Evolutionary conservation across 257 asterid genomes (phyloP).

Genomic region (Datura wrightii): DNA sequence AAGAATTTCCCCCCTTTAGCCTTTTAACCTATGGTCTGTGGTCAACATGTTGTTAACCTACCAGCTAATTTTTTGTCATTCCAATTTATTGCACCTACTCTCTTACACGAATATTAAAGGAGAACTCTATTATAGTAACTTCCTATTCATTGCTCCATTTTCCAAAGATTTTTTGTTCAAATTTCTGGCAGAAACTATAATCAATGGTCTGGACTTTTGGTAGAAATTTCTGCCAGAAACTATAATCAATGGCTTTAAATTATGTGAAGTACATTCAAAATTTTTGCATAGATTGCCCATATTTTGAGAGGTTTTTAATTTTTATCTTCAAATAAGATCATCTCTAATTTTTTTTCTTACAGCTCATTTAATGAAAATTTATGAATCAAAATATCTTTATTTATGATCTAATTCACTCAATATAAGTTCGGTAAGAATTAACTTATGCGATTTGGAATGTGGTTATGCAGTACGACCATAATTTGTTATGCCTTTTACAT

Average conservation of each 20-base stretch:
- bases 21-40: background rate
- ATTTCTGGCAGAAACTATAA: background rate
- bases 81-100: conserved; percentile 38
- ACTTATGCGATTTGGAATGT: no score
- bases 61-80: conserved; percentile 32
- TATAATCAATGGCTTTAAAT: background rate
- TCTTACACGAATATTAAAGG: conserved; percentile 13
- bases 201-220: background rate
- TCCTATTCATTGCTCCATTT: background rate
- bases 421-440: no score
- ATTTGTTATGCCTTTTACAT: no score
- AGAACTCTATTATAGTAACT: background rate
- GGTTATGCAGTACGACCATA: no score
- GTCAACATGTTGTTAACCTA: conserved; percentile 49
- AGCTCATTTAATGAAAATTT: no score
- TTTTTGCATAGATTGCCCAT: no score
- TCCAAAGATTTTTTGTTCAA: background rate
- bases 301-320: no score
- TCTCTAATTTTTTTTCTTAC: no score
- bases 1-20: background rate
- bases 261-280: background rate
- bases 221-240: background rate
- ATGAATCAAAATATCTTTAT: no score
- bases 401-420: no score
- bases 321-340: no score